phyloP scores from a whole-genome alignment of 805 yeast species.

The Isabelozyma pseudorhagii region DNA sequence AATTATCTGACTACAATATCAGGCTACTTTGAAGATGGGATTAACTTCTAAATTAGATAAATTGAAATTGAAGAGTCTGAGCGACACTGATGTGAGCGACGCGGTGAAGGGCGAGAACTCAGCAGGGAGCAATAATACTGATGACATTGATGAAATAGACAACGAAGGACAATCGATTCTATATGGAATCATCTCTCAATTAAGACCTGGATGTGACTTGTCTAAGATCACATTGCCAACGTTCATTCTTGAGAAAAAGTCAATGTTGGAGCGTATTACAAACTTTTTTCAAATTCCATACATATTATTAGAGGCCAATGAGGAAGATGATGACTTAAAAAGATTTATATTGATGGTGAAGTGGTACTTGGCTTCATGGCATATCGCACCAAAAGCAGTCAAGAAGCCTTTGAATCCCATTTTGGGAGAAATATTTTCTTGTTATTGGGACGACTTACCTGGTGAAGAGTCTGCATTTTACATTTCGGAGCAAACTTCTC shows the following conservation, averaged over 20 bases:
- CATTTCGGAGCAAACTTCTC: conserved; percentile 91
- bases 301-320: conserved; percentile 66
- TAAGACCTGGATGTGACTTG: conserved; percentile 89
- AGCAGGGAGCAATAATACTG: conserved; percentile 27
- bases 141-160: conserved; percentile 90
- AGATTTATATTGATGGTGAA: conserved; percentile 73
- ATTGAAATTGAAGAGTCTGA: conserved; percentile 14
- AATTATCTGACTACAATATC: too few species aligned
- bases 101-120: background rate
- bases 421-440: conserved; percentile 83
- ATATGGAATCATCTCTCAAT: conserved; percentile 82
- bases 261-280: conserved; percentile 94
- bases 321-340: conserved; percentile 51
- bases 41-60: conserved; percentile 16
- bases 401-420: conserved; percentile 96
- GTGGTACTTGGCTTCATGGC: conserved; percentile 97
- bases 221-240: conserved; percentile 93
- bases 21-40: too few species aligned
- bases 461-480: conserved; percentile 70
- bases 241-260: conserved; percentile 88
- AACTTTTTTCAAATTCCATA: conserved; percentile 82
- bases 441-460: conserved; percentile 88
- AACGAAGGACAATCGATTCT: conserved; percentile 85
- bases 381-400: conserved; percentile 97
- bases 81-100: conserved; percentile 5